Evolutionary conservation across 2,329 filamentous ascomycete species (phyloP).

Genomic region (Fusarium armeniacum): DNA sequence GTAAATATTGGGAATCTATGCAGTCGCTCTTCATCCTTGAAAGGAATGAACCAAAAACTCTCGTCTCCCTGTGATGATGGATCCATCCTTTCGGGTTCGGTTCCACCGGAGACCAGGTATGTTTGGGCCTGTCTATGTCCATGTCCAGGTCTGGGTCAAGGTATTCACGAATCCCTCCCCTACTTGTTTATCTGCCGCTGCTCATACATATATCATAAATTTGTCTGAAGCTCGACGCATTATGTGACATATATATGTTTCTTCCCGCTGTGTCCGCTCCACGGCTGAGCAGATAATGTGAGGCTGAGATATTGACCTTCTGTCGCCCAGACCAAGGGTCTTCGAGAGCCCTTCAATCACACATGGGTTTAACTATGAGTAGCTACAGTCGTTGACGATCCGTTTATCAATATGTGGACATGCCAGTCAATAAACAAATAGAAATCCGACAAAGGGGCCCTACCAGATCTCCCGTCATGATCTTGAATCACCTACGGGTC

Average conservation of each 20-base stretch:
- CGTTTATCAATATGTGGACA: conserved; percentile 13
- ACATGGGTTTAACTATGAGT: background rate
- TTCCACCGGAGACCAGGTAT: conserved; percentile 12
- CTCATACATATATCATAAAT: conserved; percentile 24
- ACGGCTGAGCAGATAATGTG: conserved; percentile 2
- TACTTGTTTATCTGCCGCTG: conserved; percentile 14
- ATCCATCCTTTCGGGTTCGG: conserved; percentile 25
- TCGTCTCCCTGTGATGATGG: conserved; percentile 24
- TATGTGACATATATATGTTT: conserved; percentile 9
- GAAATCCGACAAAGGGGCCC: background rate
- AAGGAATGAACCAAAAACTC: conserved; percentile 25
- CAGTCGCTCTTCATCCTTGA: conserved; percentile 14
- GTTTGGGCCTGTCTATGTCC: conserved; percentile 3
- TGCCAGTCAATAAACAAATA: conserved; percentile 3
- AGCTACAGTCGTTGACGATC: conserved; percentile 13
- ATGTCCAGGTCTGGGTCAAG: background rate
- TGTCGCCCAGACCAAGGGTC: conserved; percentile 16
- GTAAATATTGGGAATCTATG: background rate
- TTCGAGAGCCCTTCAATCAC: conserved; percentile 3
- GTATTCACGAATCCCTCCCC: background rate
- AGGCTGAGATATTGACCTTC: conserved; percentile 15
- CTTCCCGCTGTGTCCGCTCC: conserved; percentile 16
- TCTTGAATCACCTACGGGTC: conserved; percentile 2
- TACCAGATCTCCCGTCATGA: conserved; percentile 13
- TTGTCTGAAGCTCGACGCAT: conserved; percentile 12